Conservation (phyloP, 2,329 filamentous ascomycete genomes). For the Aspergillus awamori region DNA sequence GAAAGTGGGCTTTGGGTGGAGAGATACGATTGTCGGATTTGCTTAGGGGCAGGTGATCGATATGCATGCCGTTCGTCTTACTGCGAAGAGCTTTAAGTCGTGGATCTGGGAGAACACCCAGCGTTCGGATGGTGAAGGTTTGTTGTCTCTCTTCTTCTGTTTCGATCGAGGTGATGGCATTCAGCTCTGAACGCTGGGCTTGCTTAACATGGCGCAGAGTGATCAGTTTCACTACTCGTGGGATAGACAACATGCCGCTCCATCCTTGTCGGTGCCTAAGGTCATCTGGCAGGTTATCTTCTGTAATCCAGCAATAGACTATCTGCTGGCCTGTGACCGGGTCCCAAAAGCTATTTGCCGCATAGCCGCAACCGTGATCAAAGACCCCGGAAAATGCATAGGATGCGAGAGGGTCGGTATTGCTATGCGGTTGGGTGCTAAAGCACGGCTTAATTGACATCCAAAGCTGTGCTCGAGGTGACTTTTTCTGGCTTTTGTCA, state of each 20-base stretch:
- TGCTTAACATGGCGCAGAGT: conserved; percentile 42
- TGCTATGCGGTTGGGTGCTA: neutral
- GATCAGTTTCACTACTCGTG: conserved; percentile 48
- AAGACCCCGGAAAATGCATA: conserved; percentile 50
- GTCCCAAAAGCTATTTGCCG: conserved; percentile 54
- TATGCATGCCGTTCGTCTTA: conserved; percentile 13
- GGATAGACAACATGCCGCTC: conserved; percentile 54
- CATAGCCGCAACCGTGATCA: conserved; percentile 55
- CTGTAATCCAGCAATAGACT: conserved; percentile 55
- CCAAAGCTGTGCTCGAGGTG: conserved; percentile 47
- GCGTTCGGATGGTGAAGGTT: conserved; percentile 47
- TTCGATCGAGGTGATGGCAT: conserved; percentile 49
- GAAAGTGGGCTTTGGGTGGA: neutral
- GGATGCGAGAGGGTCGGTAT: conserved; percentile 28
- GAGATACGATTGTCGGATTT: neutral
- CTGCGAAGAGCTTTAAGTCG: conserved; percentile 34
- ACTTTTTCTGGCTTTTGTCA: conserved; percentile 25
- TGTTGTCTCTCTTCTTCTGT: conserved; percentile 24
- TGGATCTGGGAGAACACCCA: conserved; percentile 42
- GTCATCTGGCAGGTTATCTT: conserved; percentile 53
- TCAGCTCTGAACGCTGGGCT: conserved; percentile 40
- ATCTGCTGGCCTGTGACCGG: conserved; percentile 46
- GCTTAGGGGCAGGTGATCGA: neutral
- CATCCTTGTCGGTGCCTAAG: conserved; percentile 52
- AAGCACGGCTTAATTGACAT: conserved; percentile 42